phyloP scores from a whole-genome alignment of 208 protist genomes.

The Trypanosoma boissoni region DNA sequence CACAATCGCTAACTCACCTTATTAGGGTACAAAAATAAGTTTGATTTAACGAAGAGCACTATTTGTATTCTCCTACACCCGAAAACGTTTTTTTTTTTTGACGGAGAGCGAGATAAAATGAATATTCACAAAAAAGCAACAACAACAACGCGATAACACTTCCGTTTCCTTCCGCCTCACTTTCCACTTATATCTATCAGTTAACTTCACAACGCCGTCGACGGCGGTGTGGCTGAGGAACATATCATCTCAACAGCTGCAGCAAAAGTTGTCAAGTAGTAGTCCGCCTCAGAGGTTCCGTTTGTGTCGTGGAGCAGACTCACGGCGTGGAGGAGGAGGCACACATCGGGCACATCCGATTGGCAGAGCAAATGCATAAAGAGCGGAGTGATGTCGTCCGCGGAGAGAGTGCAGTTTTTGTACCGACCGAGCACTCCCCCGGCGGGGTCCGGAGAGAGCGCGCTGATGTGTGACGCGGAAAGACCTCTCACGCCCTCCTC shows the following conservation, averaged over 20 bases:
- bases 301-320: slow-evolving; percentile 10
- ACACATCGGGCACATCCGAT: slow-evolving; percentile 13
- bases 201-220: too few relatives aligned
- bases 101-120: too few relatives aligned
- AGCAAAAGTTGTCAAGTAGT: slow-evolving; percentile 25
- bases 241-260: slow-evolving; percentile 20
- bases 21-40: neutral
- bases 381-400: slow-evolving; percentile 23
- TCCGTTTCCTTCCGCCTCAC: neutral
- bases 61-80: too few relatives aligned
- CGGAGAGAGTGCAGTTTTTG: neutral
- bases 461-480: neutral
- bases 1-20: neutral
- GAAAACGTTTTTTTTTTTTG: too few relatives aligned
- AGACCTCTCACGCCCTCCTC: slow-evolving; percentile 2
- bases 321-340: slow-evolving; percentile 10
- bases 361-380: slow-evolving; percentile 26
- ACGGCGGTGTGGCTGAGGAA: neutral
- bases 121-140: slow-evolving; percentile 8
- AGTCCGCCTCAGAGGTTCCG: slow-evolving; percentile 23
- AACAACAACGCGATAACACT: neutral
- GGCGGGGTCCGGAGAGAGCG: neutral
- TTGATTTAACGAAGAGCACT: too few relatives aligned
- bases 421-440: neutral
- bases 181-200: neutral